Conservation (phyloP, 2,329 filamentous ascomycete genomes). For the Neofusicoccum cordaticola region DNA sequence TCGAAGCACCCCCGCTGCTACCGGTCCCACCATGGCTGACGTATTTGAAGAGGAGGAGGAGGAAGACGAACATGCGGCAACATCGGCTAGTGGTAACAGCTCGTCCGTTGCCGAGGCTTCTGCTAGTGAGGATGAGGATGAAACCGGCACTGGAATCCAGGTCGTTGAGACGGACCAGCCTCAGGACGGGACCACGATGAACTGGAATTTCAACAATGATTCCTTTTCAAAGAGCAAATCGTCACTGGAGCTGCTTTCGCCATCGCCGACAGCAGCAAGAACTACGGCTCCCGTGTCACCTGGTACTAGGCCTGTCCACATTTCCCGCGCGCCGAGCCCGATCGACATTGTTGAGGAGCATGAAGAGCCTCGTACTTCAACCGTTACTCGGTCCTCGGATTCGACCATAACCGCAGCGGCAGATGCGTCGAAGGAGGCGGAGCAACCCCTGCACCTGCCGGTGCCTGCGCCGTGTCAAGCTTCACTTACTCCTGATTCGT, state of each 20-base stretch:
- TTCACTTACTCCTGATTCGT: constrained; percentile 64
- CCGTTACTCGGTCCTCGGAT: constrained; percentile 50
- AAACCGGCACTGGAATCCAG: constrained; percentile 45
- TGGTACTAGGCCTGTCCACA: background rate
- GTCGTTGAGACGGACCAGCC: constrained; percentile 45
- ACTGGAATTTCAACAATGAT: constrained; percentile 41
- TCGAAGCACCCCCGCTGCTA: constrained; percentile 49
- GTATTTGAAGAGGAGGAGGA: constrained; percentile 81
- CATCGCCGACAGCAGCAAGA: constrained; percentile 4
- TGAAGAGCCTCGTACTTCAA: constrained; percentile 49
- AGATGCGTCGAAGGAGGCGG: constrained; percentile 34
- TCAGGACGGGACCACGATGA: constrained; percentile 40
- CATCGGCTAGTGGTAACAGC: constrained; percentile 1
- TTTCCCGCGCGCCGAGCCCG: constrained; percentile 28
- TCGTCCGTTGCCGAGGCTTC: constrained; percentile 19
- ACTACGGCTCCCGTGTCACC: background rate
- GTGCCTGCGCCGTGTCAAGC: constrained; percentile 43
- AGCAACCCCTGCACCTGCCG: constrained; percentile 36
- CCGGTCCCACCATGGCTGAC: constrained; percentile 75
- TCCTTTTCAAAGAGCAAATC: constrained; percentile 17
- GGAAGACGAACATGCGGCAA: constrained; percentile 49
- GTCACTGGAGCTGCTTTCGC: background rate
- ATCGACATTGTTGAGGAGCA: constrained; percentile 46
- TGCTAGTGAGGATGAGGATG: constrained; percentile 31
- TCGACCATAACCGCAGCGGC: constrained; percentile 43